Conservation (phyloP, 2,329 filamentous ascomycete species). For the Cyanodermella asteris region DNA sequence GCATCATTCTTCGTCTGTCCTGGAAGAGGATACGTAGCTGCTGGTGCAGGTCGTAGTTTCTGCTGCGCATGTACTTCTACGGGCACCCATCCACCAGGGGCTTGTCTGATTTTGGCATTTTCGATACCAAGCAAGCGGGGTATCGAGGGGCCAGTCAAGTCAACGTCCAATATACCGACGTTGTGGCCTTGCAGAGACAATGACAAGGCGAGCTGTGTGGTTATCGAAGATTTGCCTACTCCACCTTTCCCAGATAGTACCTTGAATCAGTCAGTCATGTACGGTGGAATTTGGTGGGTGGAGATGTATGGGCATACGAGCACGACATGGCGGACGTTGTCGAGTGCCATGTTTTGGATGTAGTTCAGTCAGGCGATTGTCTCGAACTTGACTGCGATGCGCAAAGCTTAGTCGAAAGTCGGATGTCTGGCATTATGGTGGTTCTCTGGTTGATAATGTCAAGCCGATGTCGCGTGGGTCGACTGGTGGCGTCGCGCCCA, state of each 20-base stretch:
- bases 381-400: no score
- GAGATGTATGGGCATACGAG: conserved; percentile 30
- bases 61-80: conserved; percentile 53
- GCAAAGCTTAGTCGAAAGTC: no score
- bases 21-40: no score
- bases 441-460: no score
- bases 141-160: conserved; percentile 89
- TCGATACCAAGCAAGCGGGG: conserved; percentile 87
- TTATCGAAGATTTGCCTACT: conserved; percentile 95
- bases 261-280: conserved; percentile 12
- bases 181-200: conserved; percentile 68
- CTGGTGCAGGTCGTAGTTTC: conserved; percentile 3
- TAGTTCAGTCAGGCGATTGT: no score
- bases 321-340: conserved; percentile 54
- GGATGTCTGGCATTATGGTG: no score
- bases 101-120: conserved; percentile 70
- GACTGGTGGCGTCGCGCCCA: no score
- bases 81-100: conserved; percentile 78
- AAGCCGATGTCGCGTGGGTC: no score
- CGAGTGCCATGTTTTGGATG: conserved; percentile 34
- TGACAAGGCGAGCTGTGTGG: conserved; percentile 80
- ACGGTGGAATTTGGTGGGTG: background rate
- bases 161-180: conserved; percentile 87
- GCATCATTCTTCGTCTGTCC: no score
- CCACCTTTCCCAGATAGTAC: conserved; percentile 92